These are phyloP conservation scores for Pleomassaria siparia DNA, from an alignment of 2,329 filamentous ascomycete species.

Conservation along the genomic window DNA sequence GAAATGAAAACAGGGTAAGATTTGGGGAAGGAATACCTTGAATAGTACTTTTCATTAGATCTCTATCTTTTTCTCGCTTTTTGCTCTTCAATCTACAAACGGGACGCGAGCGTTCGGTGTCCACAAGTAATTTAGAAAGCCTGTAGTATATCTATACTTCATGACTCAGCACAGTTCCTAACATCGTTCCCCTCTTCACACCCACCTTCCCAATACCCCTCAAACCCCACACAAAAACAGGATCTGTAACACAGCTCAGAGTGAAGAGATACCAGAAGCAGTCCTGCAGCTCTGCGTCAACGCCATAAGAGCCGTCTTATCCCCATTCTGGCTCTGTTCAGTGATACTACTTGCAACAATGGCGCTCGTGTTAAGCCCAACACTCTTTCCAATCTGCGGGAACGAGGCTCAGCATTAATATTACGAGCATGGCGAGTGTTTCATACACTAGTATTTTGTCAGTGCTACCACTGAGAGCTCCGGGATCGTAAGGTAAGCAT, in stretches of 20 bases:
- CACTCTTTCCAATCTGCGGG: conserved; percentile 45
- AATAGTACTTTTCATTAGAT: too few species aligned
- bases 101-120: too few species aligned
- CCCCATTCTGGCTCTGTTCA: conserved; percentile 15
- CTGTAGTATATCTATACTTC: too few species aligned
- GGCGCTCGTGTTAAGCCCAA: conserved; percentile 43
- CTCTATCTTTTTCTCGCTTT: too few species aligned
- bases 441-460: conserved; percentile 46
- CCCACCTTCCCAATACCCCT: conserved; percentile 49
- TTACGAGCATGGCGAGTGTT: conserved; percentile 51
- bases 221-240: conserved; percentile 44
- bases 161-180: neutral
- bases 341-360: conserved; percentile 41
- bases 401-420: conserved; percentile 48
- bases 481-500: conserved; percentile 6
- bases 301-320: conserved; percentile 37
- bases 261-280: conserved; percentile 49
- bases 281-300: conserved; percentile 47
- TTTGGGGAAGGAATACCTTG: too few species aligned
- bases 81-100: too few species aligned
- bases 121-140: too few species aligned
- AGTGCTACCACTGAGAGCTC: conserved; percentile 43
- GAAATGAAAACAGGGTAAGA: too few species aligned
- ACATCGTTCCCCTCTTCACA: conserved; percentile 41
- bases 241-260: conserved; percentile 28